Evolutionary conservation across 1,284 basidiomycete species (phyloP).

Genomic region (Somion occarium): DNA sequence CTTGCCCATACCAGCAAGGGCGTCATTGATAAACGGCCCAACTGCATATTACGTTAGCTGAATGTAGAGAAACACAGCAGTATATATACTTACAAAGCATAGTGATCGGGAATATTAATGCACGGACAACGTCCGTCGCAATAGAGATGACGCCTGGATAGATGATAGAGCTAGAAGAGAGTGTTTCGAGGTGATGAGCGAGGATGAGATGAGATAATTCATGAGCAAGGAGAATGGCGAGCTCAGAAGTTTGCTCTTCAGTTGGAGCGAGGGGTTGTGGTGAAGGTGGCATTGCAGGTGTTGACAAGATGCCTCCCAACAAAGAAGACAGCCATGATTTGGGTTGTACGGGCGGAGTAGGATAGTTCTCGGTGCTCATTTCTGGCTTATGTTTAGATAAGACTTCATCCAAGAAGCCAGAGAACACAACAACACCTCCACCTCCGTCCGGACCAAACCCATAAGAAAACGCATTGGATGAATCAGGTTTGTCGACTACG

Average conservation of each 20-base stretch:
- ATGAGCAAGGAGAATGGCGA: conserved; percentile 84
- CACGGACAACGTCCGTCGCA: conserved; percentile 66
- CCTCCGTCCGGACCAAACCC: conserved; percentile 88
- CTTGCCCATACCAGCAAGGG: conserved; percentile 75
- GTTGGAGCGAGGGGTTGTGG: conserved; percentile 36
- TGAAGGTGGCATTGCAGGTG: conserved; percentile 9
- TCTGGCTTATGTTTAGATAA: conserved; percentile 38
- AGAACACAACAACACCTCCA: conserved; percentile 86
- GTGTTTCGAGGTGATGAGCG: conserved; percentile 84
- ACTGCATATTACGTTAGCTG: conserved; percentile 29
- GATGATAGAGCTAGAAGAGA: conserved; percentile 78
- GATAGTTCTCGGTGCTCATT: neutral
- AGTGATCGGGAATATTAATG: conserved; percentile 81
- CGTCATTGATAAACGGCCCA: conserved; percentile 89
- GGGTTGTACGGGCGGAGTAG: conserved; percentile 14
- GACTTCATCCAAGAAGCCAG: conserved; percentile 82
- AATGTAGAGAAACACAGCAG: neutral
- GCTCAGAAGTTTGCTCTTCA: conserved; percentile 73
- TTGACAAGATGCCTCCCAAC: conserved; percentile 39
- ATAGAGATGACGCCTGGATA: conserved; percentile 79
- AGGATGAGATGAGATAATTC: conserved; percentile 85
- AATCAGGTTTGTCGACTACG: conserved; percentile 75
- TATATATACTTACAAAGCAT: conserved; percentile 48
- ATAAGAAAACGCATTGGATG: conserved; percentile 85
- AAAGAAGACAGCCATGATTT: conserved; percentile 45